Evolutionary conservation across 768 basidiomycete species (phyloP).

Genomic region (Chalciporus piperatus): DNA sequence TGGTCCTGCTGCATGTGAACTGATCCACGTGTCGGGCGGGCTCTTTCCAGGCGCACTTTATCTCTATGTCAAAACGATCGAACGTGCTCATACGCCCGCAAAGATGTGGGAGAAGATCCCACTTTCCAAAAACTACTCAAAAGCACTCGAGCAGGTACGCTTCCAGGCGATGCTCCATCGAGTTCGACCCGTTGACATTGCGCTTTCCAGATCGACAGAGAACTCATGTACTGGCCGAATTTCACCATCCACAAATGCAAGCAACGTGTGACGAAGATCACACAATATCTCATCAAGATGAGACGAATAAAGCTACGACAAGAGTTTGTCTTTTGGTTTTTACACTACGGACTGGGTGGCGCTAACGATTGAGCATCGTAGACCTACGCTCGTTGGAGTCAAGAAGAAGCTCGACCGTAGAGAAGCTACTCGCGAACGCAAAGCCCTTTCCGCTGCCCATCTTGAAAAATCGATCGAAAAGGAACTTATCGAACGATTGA

Average conservation of each 20-base stretch:
- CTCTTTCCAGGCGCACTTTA: conserved; percentile 72
- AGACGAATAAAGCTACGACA: conserved; percentile 81
- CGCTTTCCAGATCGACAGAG: conserved; percentile 80
- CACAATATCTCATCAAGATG: conserved; percentile 99
- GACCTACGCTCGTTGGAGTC: conserved; percentile 89
- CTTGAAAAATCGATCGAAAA: conserved; percentile 95
- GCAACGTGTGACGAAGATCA: conserved; percentile 98
- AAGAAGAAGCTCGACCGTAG: conserved; percentile 97
- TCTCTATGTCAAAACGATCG: conserved; percentile 96
- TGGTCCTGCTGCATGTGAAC: not conserved
- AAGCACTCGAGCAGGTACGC: conserved; percentile 91
- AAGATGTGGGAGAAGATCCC: conserved; percentile 98
- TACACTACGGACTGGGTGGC: not conserved
- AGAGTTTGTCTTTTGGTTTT: conserved; percentile 53
- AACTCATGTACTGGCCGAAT: conserved; percentile 98
- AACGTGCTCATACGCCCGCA: conserved; percentile 93
- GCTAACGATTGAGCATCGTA: conserved; percentile 29
- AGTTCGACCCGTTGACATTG: not conserved
- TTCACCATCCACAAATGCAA: conserved; percentile 99
- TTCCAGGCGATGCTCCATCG: not conserved
- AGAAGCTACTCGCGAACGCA: conserved; percentile 89
- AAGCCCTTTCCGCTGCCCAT: conserved; percentile 93
- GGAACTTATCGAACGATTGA: conserved; percentile 92
- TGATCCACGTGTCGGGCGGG: too few relatives aligned
- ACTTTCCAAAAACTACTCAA: conserved; percentile 90